phyloP scores from a whole-genome alignment of 2,329 filamentous ascomycete genomes.

The Fusarium papillatum region DNA sequence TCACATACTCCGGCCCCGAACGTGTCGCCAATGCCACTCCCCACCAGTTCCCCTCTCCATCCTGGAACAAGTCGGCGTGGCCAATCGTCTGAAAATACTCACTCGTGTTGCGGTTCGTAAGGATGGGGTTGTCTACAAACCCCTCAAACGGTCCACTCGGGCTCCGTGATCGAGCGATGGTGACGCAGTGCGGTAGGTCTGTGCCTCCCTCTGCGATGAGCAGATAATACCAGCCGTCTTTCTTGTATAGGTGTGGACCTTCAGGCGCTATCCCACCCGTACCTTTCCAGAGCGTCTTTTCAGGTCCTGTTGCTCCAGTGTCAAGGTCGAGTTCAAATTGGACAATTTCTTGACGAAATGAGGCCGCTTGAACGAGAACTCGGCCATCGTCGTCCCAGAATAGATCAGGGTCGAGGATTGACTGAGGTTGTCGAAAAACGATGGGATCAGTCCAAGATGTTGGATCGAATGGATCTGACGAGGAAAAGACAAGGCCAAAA shows the following conservation, averaged over 20 bases:
- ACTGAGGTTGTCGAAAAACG: not conserved
- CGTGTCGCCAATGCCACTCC: not conserved
- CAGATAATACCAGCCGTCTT: conserved; percentile 49
- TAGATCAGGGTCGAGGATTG: not conserved
- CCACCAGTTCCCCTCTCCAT: not conserved
- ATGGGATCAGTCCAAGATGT: not conserved
- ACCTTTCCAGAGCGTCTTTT: not conserved
- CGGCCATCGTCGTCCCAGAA: not conserved
- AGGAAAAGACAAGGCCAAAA: not conserved
- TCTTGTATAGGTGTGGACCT: conserved; percentile 57
- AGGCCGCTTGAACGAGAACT: not conserved
- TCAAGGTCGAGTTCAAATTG: not conserved
- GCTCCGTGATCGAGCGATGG: not conserved
- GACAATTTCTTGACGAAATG: not conserved
- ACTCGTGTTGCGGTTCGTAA: not conserved
- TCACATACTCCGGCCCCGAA: not conserved
- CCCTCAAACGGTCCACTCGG: not conserved
- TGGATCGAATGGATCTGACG: not conserved
- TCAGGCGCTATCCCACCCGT: not conserved
- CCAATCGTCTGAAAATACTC: not conserved
- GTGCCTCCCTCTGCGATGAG: conserved; percentile 4
- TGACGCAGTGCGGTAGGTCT: not conserved
- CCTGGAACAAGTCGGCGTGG: not conserved
- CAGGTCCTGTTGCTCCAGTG: not conserved
- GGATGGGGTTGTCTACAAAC: not conserved